Conservation (phyloP, 306 rosid species). For the Sicyos baderoa region DNA sequence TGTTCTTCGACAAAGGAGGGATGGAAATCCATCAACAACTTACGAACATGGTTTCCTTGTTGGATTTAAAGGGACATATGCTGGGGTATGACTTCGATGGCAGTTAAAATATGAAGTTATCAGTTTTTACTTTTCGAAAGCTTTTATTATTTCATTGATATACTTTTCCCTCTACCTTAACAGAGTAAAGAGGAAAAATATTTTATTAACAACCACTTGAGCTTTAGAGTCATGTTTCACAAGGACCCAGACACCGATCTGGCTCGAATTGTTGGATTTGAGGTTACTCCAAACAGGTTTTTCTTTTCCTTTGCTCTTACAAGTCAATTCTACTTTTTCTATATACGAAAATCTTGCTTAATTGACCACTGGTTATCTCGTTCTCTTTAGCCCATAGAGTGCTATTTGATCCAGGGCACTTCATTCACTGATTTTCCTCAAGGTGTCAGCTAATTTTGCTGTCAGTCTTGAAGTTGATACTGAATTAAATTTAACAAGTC, state of each 20-base stretch:
- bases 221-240: slow-evolving; percentile 95
- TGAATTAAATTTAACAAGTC: not conserved
- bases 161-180: slow-evolving; percentile 25
- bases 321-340: not conserved
- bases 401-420: not conserved
- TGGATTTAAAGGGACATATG: slow-evolving; percentile 93
- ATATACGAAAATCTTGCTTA: not conserved
- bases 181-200: slow-evolving; percentile 95
- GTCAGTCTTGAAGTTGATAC: not conserved
- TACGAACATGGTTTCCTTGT: slow-evolving; percentile 94
- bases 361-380: not conserved
- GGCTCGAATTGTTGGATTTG: slow-evolving; percentile 97
- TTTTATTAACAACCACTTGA: slow-evolving; percentile 93
- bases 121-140: not conserved
- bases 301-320: slow-evolving; percentile 3
- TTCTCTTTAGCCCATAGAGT: not conserved
- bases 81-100: slow-evolving; percentile 61
- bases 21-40: slow-evolving; percentile 76
- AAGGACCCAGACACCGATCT: slow-evolving; percentile 78
- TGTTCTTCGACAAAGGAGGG: slow-evolving; percentile 84
- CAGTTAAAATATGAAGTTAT: slow-evolving; percentile 21
- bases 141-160: not conserved
- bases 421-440: not conserved
- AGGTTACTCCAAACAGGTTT: slow-evolving; percentile 92
- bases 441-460: not conserved